Evolutionary conservation across 179 eudicot genomes (phyloP), one percentile per base, ranked within the genome.

Genomic region (Silene coronaria): DNA sequence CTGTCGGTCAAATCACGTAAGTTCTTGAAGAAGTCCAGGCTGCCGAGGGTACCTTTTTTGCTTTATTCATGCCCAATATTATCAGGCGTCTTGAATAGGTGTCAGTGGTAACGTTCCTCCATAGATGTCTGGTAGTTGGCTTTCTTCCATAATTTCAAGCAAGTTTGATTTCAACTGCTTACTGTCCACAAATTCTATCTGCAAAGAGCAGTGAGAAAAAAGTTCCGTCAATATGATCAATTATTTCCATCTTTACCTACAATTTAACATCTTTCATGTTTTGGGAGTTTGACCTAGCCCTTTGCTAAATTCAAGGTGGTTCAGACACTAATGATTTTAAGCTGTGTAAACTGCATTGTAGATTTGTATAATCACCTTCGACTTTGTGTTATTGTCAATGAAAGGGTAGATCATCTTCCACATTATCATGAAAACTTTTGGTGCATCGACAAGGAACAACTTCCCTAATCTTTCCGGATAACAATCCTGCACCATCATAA

Each of bases 381-480:
- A 80, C 83, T 79, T 87, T 36, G 88, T 90, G 45, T 88, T 84
- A 63, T 84, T 66, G 61, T 91, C 97, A 10, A 90, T 87, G 75
- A 91, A 89, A 4, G 97, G 96, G 71, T 75, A 83, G 7, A 91
- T 26, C 26, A 85, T 79, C 86, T 90, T 91, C 96, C 93, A 91
- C 46, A 78, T 82, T 16, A 88, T 78, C 91, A 87, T 82, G 67
- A 89, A 91, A 14, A 91, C 12, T 78, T 80, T 80, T 21, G 96
- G 91, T 48, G 79, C 96, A 48, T 88, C 82, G 38, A 87, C 75
- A 3, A 89, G 21, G 73, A 74, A 81, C 67, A 91, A 8, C 79
- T 86, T 91, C 30, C 88, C 94, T 21, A 91, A 84, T 79, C 91
- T 88, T 79, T 91, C 97, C 0, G 97, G 97, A 78, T 88, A 88